Base-by-base conservation (phyloP, 1,139 yeast species). In the Debaryomyces sp. region DNA sequence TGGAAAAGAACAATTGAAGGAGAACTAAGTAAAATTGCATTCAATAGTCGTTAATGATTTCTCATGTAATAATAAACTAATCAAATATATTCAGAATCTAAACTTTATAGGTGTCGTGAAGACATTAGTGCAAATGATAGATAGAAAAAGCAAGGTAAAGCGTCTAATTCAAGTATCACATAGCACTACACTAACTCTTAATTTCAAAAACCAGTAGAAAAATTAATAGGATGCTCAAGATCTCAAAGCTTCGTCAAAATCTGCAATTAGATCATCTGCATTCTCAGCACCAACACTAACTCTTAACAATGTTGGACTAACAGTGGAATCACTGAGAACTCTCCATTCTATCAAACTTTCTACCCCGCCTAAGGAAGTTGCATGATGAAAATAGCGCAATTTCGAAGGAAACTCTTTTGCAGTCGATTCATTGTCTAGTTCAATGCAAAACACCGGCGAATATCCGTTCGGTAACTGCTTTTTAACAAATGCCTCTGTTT, bases 281-380 rank as follows among this genome's bases (percentile, higher is more conserved):
- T 85, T 78, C 62, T 91, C 97, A 41, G 85, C 78, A 15, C 97
- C 98, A 45, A 88, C 75, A 50, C 96, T 87, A 5, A 91, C 70
- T 63, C 97, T 79, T 42, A 91, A 67, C 36, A 90, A 65, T 1
- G 78, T 76, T 23, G 80, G 77, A 33, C 78, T 70, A 12, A 84
- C 85, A 3, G 68, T 59, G 1, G 77, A 64, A 61, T 90, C 97
- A 44, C 89, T 78, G 69, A 91, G 63, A 1, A 90, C 86, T 61
- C 97, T 81, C 96, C 97, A 90, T 67, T 92, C 97, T 51, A 91
- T 82, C 58, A 91, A 74, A 48, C 96, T 87, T 65, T 92, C 97
- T 6, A 88, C 89, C n/a, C 97, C 96, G 36, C 97, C 97, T 27
- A 92, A 74, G 5, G 96, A 89, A 0, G 97, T 91, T 2, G 97